Evolutionary conservation across 805 yeast genomes (phyloP).

Genomic region (Saccharomycopsis synnaedendra): DNA sequence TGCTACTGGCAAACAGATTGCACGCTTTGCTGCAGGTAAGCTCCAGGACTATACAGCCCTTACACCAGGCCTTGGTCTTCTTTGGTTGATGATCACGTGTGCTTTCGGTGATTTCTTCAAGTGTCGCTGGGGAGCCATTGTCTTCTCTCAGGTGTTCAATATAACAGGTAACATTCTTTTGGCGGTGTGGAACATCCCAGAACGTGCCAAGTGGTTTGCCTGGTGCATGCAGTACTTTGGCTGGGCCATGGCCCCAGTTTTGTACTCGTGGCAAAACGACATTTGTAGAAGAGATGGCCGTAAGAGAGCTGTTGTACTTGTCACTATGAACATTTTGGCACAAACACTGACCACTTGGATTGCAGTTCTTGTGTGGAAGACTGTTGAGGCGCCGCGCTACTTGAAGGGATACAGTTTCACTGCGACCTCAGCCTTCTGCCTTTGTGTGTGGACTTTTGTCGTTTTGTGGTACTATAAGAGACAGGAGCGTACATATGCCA

Average conservation of each 20-base stretch:
- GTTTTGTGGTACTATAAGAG: slow-evolving; percentile 29
- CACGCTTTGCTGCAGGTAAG: slow-evolving; percentile 29
- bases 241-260: slow-evolving; percentile 53
- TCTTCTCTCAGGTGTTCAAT: slow-evolving; percentile 38
- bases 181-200: slow-evolving; percentile 48
- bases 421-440: slow-evolving; percentile 28
- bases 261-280: slow-evolving; percentile 49
- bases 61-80: slow-evolving; percentile 53
- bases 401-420: slow-evolving; percentile 40
- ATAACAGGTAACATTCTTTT: slow-evolving; percentile 40
- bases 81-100: slow-evolving; percentile 30
- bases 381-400: slow-evolving; percentile 45
- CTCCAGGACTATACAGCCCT: slow-evolving; percentile 39
- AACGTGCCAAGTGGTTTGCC: slow-evolving; percentile 54
- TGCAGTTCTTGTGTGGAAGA: slow-evolving; percentile 25
- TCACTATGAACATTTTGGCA: slow-evolving; percentile 45
- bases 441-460: slow-evolving; percentile 19
- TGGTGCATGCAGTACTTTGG: slow-evolving; percentile 49
- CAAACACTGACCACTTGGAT: slow-evolving; percentile 26
- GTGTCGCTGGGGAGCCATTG: slow-evolving; percentile 41
- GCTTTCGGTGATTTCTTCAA: slow-evolving; percentile 40
- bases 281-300: slow-evolving; percentile 45
- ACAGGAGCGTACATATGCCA: slow-evolving; percentile 27
- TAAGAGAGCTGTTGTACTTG: slow-evolving; percentile 44
- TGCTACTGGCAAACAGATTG: slow-evolving; percentile 1